Evolutionary conservation across 179 eudicot species (phyloP).

Genomic region (Beta corolliflora): DNA sequence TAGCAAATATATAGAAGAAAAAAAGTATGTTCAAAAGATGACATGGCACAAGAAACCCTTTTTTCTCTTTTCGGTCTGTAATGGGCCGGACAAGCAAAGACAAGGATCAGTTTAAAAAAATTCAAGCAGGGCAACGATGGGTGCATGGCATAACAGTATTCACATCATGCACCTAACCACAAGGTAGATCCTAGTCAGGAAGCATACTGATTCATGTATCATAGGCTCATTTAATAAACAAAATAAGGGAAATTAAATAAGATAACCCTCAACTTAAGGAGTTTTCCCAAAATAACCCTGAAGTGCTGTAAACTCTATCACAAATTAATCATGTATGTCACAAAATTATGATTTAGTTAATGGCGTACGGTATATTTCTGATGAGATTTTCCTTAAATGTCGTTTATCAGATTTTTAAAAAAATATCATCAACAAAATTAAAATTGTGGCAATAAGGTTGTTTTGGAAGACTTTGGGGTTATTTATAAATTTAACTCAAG

Average conservation of each 20-base stretch:
- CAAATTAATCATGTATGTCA: no score
- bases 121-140: not conserved
- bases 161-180: slow-evolving; percentile 7
- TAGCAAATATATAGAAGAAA: not conserved
- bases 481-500: no score
- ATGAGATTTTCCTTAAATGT: no score
- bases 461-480: no score
- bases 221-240: not conserved
- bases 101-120: not conserved
- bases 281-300: not conserved
- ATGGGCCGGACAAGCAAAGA: not conserved
- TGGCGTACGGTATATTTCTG: no score
- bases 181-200: not conserved
- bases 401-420: no score
- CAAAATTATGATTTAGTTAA: no score
- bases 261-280: no score
- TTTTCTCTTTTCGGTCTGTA: not conserved
- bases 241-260: no score
- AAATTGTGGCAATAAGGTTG: no score
- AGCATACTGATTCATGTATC: slow-evolving; percentile 2
- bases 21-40: slow-evolving; percentile 4
- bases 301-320: no score
- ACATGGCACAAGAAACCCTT: not conserved
- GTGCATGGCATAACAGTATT: not conserved
- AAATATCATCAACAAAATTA: no score